Base-by-base conservation (phyloP, 2,329 filamentous ascomycete genomes). In the Neofusicoccum ribis region DNA sequence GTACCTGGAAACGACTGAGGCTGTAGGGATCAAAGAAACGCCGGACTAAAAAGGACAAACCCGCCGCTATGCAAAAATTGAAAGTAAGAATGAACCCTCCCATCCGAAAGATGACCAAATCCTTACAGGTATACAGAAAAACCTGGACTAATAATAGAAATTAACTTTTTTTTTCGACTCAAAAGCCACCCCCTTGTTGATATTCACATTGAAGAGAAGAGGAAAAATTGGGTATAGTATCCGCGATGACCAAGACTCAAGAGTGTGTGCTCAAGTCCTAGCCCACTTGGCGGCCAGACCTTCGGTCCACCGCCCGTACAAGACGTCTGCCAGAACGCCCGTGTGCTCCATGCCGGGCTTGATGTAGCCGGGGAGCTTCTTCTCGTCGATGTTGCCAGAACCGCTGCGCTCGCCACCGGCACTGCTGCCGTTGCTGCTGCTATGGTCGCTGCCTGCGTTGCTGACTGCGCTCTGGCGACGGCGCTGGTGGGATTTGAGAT, bases 261-360 rank as follows among this genome's bases (percentile, higher is more conserved):
- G 41, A 3, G n/a, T n/a, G 9, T 27, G 15, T 15, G 44, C 43
- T 61, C 31, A 64, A 20, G 67, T 12, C 59, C 74, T 65, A 34
- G 76, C 74, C 82, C 82, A 84, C 50, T 81, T 70, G 34, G 67
- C 72, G 68, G 89, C 88, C 71, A 98, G 81, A 1, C 92, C 93
- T 66, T 96, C 91, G 2, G 89, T 88, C 95, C 95, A 99, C 49
- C 94, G 87, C 15, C 89, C 88, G 79, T 97, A 98, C 20, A 99
- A 85, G 20, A 96, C 91, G 76, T 97, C 93, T 1, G 91, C 92
- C 43, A 98, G 83, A 74, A 96, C 88, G 73, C 92, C 92, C 69
- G 90, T 91, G 78, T 97, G 94, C 77, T 97, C 93, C 91, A 97
- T 94, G 2, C 93, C 94, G 1, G 88, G 85, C 65, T 84, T 80